Conservation (phyloP, 371 early-diverging fungal genomes). For the Batkoa obscura region DNA sequence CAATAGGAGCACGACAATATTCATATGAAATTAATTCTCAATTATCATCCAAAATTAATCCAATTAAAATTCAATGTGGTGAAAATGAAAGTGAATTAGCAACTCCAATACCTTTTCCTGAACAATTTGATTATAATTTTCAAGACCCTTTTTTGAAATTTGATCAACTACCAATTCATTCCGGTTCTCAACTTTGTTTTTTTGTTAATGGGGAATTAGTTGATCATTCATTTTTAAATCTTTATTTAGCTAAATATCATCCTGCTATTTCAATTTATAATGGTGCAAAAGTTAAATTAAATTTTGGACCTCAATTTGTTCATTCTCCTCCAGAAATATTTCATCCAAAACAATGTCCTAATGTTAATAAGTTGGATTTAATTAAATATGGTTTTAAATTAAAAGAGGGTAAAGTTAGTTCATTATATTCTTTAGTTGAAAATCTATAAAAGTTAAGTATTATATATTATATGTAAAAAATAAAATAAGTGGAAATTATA, state of each 20-base stretch:
- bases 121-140: background rate
- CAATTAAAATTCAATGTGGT: background rate
- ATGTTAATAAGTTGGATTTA: no score
- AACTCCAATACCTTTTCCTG: background rate
- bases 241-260: slow-evolving; percentile 3
- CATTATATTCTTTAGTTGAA: no score
- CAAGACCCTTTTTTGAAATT: slow-evolving; percentile 1
- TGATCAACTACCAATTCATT: background rate
- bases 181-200: background rate
- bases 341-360: no score
- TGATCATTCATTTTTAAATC: background rate
- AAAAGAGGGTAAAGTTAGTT: no score
- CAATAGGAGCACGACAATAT: background rate
- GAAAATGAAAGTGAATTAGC: background rate
- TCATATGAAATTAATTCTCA: background rate
- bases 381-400: no score
- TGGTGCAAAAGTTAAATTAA: background rate
- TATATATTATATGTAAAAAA: no score
- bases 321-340: no score
- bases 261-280: background rate
- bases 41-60: background rate
- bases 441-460: no score
- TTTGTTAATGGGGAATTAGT: slow-evolving; percentile 4
- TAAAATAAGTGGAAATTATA: no score
- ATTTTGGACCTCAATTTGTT: slow-evolving; percentile 6